These are phyloP conservation scores for Colletotrichum tanaceti DNA, from an alignment of 2,329 filamentous ascomycete genomes.

Conservation along the genomic window DNA sequence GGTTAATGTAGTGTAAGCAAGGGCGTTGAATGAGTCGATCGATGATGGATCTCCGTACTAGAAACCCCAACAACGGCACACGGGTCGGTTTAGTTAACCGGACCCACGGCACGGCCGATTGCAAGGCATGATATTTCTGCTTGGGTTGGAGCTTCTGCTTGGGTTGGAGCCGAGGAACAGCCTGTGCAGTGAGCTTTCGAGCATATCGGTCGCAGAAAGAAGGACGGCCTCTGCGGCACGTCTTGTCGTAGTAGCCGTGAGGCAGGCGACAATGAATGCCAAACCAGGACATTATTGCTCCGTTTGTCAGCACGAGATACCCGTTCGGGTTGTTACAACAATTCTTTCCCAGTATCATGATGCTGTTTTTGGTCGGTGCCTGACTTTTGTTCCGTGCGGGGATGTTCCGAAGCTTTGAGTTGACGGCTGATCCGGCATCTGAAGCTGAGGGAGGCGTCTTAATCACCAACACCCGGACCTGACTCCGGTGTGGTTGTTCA, in stretches of 20 bases:
- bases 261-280: constrained; percentile 5
- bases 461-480: constrained; percentile 13
- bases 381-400: background rate
- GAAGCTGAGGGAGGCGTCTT: background rate
- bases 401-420: background rate
- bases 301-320: background rate
- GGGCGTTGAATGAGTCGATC: constrained; percentile 2
- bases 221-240: constrained; percentile 23
- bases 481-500: constrained; percentile 15
- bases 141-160: constrained; percentile 10
- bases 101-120: background rate
- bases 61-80: background rate
- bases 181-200: background rate
- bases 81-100: constrained; percentile 2
- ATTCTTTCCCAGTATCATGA: background rate
- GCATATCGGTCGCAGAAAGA: constrained; percentile 28
- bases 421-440: background rate
- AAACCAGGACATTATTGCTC: constrained; percentile 6
- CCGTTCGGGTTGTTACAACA: background rate
- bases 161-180: constrained; percentile 12
- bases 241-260: background rate
- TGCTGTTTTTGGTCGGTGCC: constrained; percentile 7
- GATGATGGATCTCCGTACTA: background rate
- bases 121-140: constrained; percentile 14
- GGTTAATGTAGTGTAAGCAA: background rate